Conservation (phyloP, 805 yeast species). For the Candida qinlingensis region DNA sequence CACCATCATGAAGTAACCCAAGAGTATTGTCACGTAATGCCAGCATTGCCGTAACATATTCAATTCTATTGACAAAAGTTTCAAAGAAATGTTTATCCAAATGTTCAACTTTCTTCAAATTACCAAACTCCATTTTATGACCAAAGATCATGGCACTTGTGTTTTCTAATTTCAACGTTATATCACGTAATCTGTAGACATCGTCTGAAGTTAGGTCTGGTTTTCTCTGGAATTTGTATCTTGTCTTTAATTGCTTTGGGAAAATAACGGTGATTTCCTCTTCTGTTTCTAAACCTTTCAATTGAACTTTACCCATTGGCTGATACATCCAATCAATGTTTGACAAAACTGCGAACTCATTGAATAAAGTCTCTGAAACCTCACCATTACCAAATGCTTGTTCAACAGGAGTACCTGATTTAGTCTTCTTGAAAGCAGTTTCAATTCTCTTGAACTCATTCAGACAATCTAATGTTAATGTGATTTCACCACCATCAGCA, state of each 20-base stretch:
- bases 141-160: constrained; percentile 48
- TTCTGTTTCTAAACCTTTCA: constrained; percentile 92
- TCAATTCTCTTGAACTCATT: constrained; percentile 61
- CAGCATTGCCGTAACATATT: constrained; percentile 46
- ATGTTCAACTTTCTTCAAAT: constrained; percentile 33
- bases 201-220: constrained; percentile 33
- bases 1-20: constrained; percentile 17
- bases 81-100: constrained; percentile 48
- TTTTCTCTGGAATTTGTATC: constrained; percentile 43
- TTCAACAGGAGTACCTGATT: constrained; percentile 23
- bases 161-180: constrained; percentile 54
- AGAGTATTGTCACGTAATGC: constrained; percentile 35
- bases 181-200: constrained; percentile 45
- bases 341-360: constrained; percentile 58
- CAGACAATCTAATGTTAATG: constrained; percentile 77
- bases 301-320: constrained; percentile 77
- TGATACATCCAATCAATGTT: constrained; percentile 64
- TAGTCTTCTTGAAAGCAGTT: constrained; percentile 19
- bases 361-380: constrained; percentile 53
- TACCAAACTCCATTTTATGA: constrained; percentile 25
- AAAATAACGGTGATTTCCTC: constrained; percentile 77
- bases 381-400: constrained; percentile 42
- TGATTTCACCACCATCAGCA: constrained; percentile 98
- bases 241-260: constrained; percentile 57
- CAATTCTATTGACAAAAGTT: constrained; percentile 64